Base-by-base conservation (phyloP, 495 filamentous ascomycete species). In the Penicillium egyptiacum region DNA sequence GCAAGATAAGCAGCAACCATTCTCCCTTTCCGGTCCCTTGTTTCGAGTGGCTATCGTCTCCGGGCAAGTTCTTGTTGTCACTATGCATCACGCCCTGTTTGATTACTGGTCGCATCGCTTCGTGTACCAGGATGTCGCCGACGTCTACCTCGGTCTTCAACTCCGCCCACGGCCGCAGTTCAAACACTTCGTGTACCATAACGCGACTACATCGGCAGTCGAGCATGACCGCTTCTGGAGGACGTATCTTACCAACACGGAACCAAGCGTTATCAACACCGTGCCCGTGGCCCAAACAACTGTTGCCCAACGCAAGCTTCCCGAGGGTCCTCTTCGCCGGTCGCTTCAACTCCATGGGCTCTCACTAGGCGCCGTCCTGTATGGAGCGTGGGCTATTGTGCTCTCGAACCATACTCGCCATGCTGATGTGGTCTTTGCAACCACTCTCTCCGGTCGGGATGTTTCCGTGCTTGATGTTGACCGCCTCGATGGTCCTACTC, bases 71-170 rank as follows among this genome's bases (percentile, higher is more conserved):
- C 71, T 88, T 50, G 74, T 81, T 5, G 72, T 86, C 3, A 85
- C 83, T 0, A 75, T 80, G 52, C 83, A 86, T 56, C 85, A 88
- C 61, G 79, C 84, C 0, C 84, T 86, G 53, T 86, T 86, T 66
- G 85, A 87, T 57, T 85, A 79, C 31, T 75, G 86, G 10, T 86
- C 76, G 56, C 79, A 81, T 1, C 59, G 72, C 12, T 86, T 83
- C 58, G 63, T 82, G 1, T 65, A 59, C 39, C 70, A 69, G 35
- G 70, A 75, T 56, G 68, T 73, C 10, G 61, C 65, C 8, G 31
- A 55, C 7, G 51, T 60, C 8, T 58, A 52, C 26, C 20, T 28
- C 10, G 58, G 56, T 25, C 31, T 25, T 14, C 40, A 12, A 19
- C 26, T 42, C 16, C 12, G 20, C 20, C 12, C 19, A 14, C 47